phyloP scores from a whole-genome alignment of 345 rosid species.

The Euphorbia peplus region DNA sequence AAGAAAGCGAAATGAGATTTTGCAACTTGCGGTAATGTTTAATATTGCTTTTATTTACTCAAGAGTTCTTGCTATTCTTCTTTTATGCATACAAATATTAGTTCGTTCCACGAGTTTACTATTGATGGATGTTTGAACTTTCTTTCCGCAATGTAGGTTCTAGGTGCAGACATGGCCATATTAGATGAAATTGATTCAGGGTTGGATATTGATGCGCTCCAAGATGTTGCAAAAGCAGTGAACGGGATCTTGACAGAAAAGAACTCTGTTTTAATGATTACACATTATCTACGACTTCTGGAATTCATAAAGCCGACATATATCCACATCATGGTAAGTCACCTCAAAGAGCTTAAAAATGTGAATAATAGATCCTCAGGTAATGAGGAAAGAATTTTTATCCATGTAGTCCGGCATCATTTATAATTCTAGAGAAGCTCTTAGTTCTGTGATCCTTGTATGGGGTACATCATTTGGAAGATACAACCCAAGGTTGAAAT shows the following conservation, averaged over 20 bases:
- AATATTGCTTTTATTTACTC: not conserved
- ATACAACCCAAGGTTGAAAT: not conserved
- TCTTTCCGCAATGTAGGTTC: conserved; percentile 42
- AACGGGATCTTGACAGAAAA: conserved; percentile 77
- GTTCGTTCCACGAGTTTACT: not conserved
- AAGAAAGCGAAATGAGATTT: conserved; percentile 91
- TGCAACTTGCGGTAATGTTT: conserved; percentile 77
- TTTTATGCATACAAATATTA: not conserved
- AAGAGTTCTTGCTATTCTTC: not conserved
- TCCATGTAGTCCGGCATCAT: not conserved
- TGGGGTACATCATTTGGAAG: not conserved
- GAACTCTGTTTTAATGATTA: conserved; percentile 88
- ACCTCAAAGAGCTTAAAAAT: not conserved
- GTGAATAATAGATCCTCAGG: not conserved
- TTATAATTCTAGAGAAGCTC: not conserved
- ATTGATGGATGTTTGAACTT: not conserved
- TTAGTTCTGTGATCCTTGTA: not conserved
- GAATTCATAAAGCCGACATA: conserved; percentile 72
- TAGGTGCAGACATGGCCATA: conserved; percentile 89
- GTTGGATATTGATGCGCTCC: conserved; percentile 86
- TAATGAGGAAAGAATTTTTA: not conserved
- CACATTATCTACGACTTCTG: conserved; percentile 80
- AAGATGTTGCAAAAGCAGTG: conserved; percentile 91
- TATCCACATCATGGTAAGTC: conserved; percentile 85
- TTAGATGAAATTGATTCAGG: conserved; percentile 98